These are phyloP conservation scores for Atkinsonella hypoxylon DNA, from an alignment of 2,329 filamentous ascomycete genomes.

Conservation along the genomic window DNA sequence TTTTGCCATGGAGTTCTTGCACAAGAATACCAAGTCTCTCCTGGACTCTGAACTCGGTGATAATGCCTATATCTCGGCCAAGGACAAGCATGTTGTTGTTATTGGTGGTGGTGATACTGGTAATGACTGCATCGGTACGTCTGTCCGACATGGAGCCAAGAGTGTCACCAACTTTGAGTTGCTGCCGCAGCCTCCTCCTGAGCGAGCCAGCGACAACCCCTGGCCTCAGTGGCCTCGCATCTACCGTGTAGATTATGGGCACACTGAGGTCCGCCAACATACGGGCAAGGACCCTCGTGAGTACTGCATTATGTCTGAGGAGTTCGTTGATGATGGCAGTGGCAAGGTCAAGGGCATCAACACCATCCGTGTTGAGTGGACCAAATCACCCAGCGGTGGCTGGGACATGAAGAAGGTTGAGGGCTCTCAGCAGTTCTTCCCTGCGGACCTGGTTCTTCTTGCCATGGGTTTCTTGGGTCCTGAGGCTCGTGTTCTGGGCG, in stretches of 20 bases:
- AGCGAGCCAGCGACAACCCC: conserved; percentile 88
- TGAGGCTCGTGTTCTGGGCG: conserved; percentile 75
- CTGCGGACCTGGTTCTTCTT: conserved; percentile 82
- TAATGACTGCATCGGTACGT: conserved; percentile 96
- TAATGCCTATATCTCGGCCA: conserved; percentile 80
- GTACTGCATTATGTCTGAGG: conserved; percentile 97
- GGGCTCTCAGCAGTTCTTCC: conserved; percentile 90
- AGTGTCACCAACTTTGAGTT: conserved; percentile 96
- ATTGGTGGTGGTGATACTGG: conserved; percentile 97
- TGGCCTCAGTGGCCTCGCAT: conserved; percentile 98
- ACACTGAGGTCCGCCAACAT: conserved; percentile 90
- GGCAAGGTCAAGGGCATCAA: conserved; percentile 93
- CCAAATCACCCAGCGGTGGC: conserved; percentile 73
- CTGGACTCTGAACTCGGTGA: conserved; percentile 83
- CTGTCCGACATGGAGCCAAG: conserved; percentile 88
- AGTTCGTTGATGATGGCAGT: conserved; percentile 80
- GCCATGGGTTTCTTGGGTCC: conserved; percentile 97
- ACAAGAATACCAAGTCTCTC: conserved; percentile 95
- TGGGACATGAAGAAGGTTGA: conserved; percentile 99
- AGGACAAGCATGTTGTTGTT: conserved; percentile 90
- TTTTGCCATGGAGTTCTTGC: conserved; percentile 94
- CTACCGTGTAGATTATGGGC: conserved; percentile 96
- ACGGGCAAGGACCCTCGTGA: conserved; percentile 93
- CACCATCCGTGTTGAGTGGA: conserved; percentile 92
- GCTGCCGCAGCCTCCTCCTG: conserved; percentile 78